These are phyloP conservation scores for Cordyceps pruinosa DNA, from an alignment of 2,329 filamentous ascomycete species.

Conservation along the genomic window DNA sequence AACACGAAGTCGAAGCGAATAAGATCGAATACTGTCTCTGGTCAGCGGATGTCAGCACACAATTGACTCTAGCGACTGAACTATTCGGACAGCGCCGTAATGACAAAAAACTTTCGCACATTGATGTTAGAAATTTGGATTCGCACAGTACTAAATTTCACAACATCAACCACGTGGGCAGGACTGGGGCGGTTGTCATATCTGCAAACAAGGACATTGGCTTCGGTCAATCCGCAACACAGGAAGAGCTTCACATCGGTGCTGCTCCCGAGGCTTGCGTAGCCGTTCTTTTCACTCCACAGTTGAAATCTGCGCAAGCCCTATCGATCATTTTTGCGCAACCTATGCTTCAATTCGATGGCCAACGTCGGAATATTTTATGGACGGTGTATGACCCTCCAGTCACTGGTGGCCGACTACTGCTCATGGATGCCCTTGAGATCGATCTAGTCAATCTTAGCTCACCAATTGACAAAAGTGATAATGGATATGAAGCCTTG, in stretches of 20 bases:
- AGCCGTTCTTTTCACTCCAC: constrained; percentile 27
- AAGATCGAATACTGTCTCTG: neutral
- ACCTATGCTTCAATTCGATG: constrained; percentile 24
- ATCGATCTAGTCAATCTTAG: constrained; percentile 20
- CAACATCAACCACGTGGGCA: constrained; percentile 19
- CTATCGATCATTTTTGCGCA: constrained; percentile 23
- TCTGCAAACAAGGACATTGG: constrained; percentile 29
- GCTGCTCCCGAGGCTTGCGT: constrained; percentile 29
- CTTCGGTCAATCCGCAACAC: constrained; percentile 30
- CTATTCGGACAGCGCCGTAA: neutral
- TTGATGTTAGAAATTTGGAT: constrained; percentile 16
- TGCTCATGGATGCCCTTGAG: constrained; percentile 33
- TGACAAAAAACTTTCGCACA: constrained; percentile 7
- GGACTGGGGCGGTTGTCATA: constrained; percentile 23
- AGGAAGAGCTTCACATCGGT: constrained; percentile 30
- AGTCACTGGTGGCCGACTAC: constrained; percentile 22
- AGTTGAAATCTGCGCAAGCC: constrained; percentile 20
- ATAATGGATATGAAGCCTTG: neutral
- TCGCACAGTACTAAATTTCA: constrained; percentile 21
- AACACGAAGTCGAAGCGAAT: neutral
- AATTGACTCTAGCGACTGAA: neutral
- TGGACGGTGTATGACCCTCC: constrained; percentile 15
- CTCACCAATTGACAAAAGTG: constrained; percentile 5
- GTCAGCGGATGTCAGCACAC: neutral
- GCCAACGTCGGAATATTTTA: constrained; percentile 24